Base-by-base conservation (phyloP, 129 eudicot genomes). In the Helichrysum umbraculigerum region DNA sequence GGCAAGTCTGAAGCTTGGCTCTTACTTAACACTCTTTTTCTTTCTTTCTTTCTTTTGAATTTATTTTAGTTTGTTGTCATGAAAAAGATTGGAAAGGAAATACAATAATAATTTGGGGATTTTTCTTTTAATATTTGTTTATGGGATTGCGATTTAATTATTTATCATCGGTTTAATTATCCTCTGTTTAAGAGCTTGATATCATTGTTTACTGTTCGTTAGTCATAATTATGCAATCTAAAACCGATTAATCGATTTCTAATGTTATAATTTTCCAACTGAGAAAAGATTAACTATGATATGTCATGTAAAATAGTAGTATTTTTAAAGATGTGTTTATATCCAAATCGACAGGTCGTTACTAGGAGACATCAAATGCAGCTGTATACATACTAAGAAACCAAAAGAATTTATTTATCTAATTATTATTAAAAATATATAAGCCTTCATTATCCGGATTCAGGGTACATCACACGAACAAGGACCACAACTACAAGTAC, bases 1-100 rank as follows among this genome's bases (percentile, higher is more conserved):
- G 84, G 84, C 84, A 80, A 80, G 84, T 80, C 79, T 80, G 79
- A 80, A 74, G 76, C 84, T 80, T 80, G 84, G 84, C 84, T 80
- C 57, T 79, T 79, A 78, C 72, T 79, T 66, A 39, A 73, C 71
- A 67, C 75, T 58, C 75, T 58, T 28, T 72, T 62, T 73, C 64
- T 32, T 34, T 71, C 28, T 25, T 25, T 25, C 28, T 25, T 59
- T 57, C 28, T 21, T 21, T 52, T 10, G 51, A 67, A 54, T 80
- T 80, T 74, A 17, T 41, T 74, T 80, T 80, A 74, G 79, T 69
- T 74, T 73, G 42, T 17, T 67, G 76, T 59, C 28, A 25, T 25
- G 67, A 56, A 65, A 68, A 80, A 67, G 67, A 61, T 11, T 35
- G 69, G 68, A 63, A 51, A 73, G 79, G 73, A n/a, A 66, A 66